phyloP scores from a whole-genome alignment of 2,329 filamentous ascomycete species.

The Penicillium sp. region DNA sequence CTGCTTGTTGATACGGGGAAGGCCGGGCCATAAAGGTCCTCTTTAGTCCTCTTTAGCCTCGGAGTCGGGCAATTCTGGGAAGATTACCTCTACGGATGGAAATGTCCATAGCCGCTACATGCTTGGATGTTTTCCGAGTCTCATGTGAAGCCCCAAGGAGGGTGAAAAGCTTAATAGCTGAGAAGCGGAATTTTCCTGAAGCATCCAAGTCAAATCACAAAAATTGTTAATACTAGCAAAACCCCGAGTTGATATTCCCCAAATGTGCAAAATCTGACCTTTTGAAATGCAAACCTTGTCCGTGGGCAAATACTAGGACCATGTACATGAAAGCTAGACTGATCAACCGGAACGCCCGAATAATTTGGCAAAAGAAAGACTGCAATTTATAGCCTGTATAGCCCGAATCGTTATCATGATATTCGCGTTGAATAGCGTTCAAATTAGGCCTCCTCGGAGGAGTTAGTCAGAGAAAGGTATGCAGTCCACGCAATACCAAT shows the following conservation, averaged over 20 bases:
- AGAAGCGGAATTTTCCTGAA: not conserved
- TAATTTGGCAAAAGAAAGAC: conserved; percentile 7
- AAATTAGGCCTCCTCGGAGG: conserved; percentile 65
- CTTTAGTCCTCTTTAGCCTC: conserved; percentile 22
- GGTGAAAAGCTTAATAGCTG: not conserved
- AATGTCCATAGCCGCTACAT: conserved; percentile 20
- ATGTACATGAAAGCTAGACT: conserved; percentile 17
- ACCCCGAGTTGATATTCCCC: conserved; percentile 6
- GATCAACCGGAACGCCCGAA: conserved; percentile 18
- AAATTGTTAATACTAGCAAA: not conserved
- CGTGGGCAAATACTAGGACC: conserved; percentile 7
- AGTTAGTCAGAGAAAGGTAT: conserved; percentile 89
- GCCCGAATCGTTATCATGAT: conserved; percentile 17
- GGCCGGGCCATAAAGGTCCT: conserved; percentile 17
- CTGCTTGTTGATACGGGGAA: conserved; percentile 28
- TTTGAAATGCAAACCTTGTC: conserved; percentile 18
- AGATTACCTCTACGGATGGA: conserved; percentile 24
- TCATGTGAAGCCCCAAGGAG: conserved; percentile 1
- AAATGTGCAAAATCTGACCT: conserved; percentile 11
- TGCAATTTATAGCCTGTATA: conserved; percentile 11
- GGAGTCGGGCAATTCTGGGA: conserved; percentile 27
- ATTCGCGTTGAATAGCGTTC: conserved; percentile 4
- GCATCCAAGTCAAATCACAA: conserved; percentile 6
- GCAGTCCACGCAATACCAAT: conserved; percentile 97
- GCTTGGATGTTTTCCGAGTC: not conserved